phyloP scores from a whole-genome alignment of 129 eudicot genomes.

The Ambrosia trifida region DNA sequence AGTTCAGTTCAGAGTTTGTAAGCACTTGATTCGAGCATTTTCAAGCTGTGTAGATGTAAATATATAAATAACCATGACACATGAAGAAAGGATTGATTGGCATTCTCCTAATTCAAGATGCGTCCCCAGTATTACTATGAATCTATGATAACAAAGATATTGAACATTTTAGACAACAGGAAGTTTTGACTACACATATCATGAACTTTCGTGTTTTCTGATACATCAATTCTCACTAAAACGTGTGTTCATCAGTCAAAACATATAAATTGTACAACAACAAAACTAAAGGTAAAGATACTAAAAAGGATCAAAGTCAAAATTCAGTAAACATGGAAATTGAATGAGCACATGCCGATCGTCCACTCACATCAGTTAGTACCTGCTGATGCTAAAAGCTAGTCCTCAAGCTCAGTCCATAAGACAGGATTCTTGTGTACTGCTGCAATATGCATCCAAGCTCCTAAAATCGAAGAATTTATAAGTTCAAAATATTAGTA shows the following conservation, averaged over 20 bases:
- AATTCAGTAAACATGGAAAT: background rate
- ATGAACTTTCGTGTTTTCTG: too few species aligned
- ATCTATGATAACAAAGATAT: too few species aligned
- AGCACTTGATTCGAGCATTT: too few species aligned
- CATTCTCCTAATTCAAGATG: too few species aligned
- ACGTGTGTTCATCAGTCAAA: background rate
- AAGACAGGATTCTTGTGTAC: constrained; percentile 5
- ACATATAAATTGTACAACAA: background rate
- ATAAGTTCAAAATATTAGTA: background rate
- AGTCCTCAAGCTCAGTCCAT: constrained; percentile 14
- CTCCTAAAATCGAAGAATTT: constrained; percentile 9
- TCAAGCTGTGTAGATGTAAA: too few species aligned
- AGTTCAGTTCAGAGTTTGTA: too few species aligned
- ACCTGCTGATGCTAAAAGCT: constrained; percentile 2
- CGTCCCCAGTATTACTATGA: too few species aligned
- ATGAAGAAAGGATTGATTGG: too few species aligned
- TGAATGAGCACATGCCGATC: background rate
- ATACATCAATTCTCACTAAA: background rate
- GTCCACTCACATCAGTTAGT: background rate
- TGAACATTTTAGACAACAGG: background rate
- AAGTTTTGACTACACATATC: background rate
- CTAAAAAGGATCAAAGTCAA: background rate
- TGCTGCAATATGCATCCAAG: constrained; percentile 19
- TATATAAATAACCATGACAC: too few species aligned
- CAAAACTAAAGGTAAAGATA: background rate